Base-by-base conservation (phyloP, 1,139 yeast genomes). In the Protomyces macrosporus region DNA sequence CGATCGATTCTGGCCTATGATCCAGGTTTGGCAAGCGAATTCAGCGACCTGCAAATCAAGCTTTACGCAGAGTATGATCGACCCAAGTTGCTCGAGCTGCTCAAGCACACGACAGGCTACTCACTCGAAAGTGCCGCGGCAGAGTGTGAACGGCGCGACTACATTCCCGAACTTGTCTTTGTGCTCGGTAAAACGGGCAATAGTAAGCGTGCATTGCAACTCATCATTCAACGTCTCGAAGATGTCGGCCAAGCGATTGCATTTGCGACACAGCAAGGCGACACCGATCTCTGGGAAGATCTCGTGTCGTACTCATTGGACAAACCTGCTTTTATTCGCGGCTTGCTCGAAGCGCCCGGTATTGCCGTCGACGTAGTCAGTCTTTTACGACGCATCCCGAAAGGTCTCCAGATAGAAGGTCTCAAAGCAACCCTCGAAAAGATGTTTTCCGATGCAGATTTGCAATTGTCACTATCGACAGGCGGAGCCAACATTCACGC, bases 181-280 rank as follows among this genome's bases (percentile, higher is more conserved):
- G 75, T 93, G 45, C 80, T 90, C 67, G 96, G 97, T 6, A 84
- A 84, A 70, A 85, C 88, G 37, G 98, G 98, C 0, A 88, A 88
- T 68, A 84, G 86, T 66, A 82, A 81, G 68, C 81, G 83, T 66
- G 98, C 98, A 0, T 76, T 93, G 69, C 81, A 79, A 67, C 77
- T 93, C 61, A 90, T 93, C 23, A 85, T 90, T 53, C 86, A 88
- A 68, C 82, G 88, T 69, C 75, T 90, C 62, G 81, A 86, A 64
- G 95, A 91, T 72, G 95, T 97, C 0, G 81, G 82, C 10, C 80
- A 83, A 69, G 98, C 98, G 0, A 88, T 93, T 42, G 82, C 81
- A 16, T 93, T 90, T 79, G 96, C 95, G 1, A 84, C 82, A 65
- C 79, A 81, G 14, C 85, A 87, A 68, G 84, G 86, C 62, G 95